Conservation (phyloP, 441 rosid species). For the Aleurites moluccanus region DNA sequence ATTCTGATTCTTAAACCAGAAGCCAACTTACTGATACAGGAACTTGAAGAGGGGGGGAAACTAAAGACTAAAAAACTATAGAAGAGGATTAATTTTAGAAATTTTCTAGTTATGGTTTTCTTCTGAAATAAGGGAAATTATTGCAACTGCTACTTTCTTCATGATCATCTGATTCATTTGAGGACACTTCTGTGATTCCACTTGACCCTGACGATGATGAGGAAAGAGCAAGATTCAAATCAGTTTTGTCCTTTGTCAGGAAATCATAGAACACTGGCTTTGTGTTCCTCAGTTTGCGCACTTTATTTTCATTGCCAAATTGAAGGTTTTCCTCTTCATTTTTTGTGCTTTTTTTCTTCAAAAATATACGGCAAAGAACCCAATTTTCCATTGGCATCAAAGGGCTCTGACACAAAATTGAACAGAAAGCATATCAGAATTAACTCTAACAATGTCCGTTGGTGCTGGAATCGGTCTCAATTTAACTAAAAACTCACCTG, state of each 20-base stretch:
- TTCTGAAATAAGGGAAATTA: slow-evolving; percentile 51
- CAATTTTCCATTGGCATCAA: slow-evolving; percentile 60
- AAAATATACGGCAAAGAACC: slow-evolving; percentile 91
- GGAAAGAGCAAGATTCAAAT: slow-evolving; percentile 64
- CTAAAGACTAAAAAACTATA: neutral
- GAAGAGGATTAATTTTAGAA: neutral
- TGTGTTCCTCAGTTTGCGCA: slow-evolving; percentile 33
- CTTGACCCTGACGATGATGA: slow-evolving; percentile 61
- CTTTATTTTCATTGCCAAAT: slow-evolving; percentile 33
- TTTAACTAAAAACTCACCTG: slow-evolving; percentile 31
- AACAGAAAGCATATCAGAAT: slow-evolving; percentile 12
- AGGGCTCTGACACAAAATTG: slow-evolving; percentile 37
- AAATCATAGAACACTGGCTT: slow-evolving; percentile 80
- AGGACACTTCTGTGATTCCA: slow-evolving; percentile 31
- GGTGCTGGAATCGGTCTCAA: neutral
- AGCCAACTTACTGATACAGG: slow-evolving; percentile 32
- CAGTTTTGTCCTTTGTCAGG: slow-evolving; percentile 56
- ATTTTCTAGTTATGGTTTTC: slow-evolving; percentile 48
- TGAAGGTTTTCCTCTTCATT: slow-evolving; percentile 44
- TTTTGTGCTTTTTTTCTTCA: slow-evolving; percentile 70
- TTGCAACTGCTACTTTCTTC: slow-evolving; percentile 81
- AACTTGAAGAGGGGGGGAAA: slow-evolving; percentile 9
- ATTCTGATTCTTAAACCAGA: slow-evolving; percentile 41
- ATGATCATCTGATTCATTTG: slow-evolving; percentile 48
- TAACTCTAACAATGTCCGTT: neutral